A percentile compares a stretch with the other conserved stretches of the same genome.
Conservation (phyloP, 2,329 filamentous ascomycete genomes). For the Phymatotrichopsis omnivora region DNA sequence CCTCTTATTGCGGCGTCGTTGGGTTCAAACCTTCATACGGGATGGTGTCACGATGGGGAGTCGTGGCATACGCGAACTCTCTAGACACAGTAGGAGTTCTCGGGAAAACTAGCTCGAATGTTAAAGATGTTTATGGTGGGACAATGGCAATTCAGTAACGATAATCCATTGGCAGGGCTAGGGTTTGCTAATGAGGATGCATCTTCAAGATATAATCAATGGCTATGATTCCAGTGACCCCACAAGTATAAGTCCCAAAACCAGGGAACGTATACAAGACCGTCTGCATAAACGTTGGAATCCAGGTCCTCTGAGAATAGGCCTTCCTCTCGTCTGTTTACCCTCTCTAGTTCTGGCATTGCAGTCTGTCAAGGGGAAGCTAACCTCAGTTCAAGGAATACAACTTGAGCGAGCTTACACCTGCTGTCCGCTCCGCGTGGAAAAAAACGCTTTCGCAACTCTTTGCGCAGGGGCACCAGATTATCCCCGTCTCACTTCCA, state of each 20-base stretch:
- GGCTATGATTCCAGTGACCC: slow-evolving; percentile 61
- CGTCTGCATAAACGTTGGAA: background rate
- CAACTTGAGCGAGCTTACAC: slow-evolving; percentile 71
- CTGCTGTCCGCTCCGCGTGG: slow-evolving; percentile 62
- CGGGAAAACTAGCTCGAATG: slow-evolving; percentile 44
- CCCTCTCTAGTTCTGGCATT: background rate
- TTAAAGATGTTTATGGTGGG: slow-evolving; percentile 40
- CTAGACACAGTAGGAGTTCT: slow-evolving; percentile 81
- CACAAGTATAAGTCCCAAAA: slow-evolving; percentile 52
- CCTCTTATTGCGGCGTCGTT: slow-evolving; percentile 71
- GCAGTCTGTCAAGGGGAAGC: background rate
- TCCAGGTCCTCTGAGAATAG: slow-evolving; percentile 34
- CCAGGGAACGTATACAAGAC: slow-evolving; percentile 42
- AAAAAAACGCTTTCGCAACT: slow-evolving; percentile 49
- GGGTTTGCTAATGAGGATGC: background rate
- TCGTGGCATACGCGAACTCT: slow-evolving; percentile 86
- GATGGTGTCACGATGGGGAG: slow-evolving; percentile 71
- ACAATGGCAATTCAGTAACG: background rate
- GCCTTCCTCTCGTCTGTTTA: slow-evolving; percentile 41
- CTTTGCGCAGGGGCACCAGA: slow-evolving; percentile 52
- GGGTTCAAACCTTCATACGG: slow-evolving; percentile 93
- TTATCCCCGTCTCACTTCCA: slow-evolving; percentile 71
- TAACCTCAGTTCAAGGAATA: slow-evolving; percentile 56
- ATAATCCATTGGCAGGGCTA: background rate
- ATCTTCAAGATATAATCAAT: slow-evolving; percentile 36